Conservation (phyloP, 1,284 basidiomycete genomes). For the Thecaphora thlaspeos region DNA sequence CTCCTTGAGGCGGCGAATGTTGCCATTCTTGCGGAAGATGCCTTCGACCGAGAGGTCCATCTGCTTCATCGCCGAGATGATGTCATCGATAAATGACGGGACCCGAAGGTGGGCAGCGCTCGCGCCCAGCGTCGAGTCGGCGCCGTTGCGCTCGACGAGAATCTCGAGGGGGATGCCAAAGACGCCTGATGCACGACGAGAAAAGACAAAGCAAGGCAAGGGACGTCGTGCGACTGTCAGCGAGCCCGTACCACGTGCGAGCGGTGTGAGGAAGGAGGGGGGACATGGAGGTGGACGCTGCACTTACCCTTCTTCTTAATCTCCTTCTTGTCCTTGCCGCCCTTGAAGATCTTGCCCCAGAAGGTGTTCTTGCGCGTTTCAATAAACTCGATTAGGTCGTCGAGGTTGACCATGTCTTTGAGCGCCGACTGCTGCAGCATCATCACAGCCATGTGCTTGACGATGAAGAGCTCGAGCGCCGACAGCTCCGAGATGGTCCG, state of each 20-base stretch:
- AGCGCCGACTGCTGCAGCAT: conserved; percentile 72
- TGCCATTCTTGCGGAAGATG: conserved; percentile 97
- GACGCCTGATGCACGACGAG: too few relatives aligned
- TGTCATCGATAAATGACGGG: conserved; percentile 96
- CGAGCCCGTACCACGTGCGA: too few relatives aligned
- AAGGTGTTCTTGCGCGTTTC: conserved; percentile 91
- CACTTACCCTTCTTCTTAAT: conserved; percentile 52
- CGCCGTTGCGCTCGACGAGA: conserved; percentile 90
- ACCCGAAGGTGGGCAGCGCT: conserved; percentile 82
- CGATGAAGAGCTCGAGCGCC: conserved; percentile 79
- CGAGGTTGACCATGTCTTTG: conserved; percentile 71
- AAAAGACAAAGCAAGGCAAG: too few relatives aligned
- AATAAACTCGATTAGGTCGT: conserved; percentile 89
- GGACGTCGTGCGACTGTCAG: too few relatives aligned
- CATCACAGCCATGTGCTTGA: conserved; percentile 87
- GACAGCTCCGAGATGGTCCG: conserved; percentile 81
- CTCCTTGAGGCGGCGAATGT: conserved; percentile 87
- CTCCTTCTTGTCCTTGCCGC: conserved; percentile 70
- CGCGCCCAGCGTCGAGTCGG: conserved; percentile 86
- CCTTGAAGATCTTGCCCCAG: conserved; percentile 96
- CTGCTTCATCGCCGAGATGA: conserved; percentile 95
- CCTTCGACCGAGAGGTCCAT: conserved; percentile 99
- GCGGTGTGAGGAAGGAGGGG: too few relatives aligned
- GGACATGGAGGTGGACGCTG: too few relatives aligned
- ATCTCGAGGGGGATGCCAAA: conserved; percentile 92